phyloP scores from a whole-genome alignment of 2,329 filamentous ascomycete species.

The Chaetoscypha palmicola region DNA sequence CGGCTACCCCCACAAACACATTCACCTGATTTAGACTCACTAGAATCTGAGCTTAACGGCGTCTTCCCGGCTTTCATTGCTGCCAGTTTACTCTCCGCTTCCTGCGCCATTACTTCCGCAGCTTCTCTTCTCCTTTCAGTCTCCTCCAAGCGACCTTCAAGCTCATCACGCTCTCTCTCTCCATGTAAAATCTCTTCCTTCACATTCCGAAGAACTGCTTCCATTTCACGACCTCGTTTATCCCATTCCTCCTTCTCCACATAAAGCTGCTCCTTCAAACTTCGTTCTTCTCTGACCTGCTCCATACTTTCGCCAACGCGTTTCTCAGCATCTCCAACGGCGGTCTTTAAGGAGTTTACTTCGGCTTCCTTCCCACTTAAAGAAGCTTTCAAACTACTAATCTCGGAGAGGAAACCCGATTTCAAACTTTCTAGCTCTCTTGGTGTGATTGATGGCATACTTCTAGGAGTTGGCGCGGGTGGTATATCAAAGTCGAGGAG shows the following conservation, averaged over 20 bases:
- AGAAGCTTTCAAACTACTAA: constrained; percentile 87
- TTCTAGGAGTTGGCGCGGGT: constrained; percentile 86
- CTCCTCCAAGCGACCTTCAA: constrained; percentile 70
- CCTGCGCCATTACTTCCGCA: constrained; percentile 67
- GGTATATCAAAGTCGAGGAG: constrained; percentile 88
- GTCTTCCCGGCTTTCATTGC: constrained; percentile 60
- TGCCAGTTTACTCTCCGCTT: constrained; percentile 69
- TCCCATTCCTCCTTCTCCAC: constrained; percentile 79
- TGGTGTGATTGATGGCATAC: constrained; percentile 82
- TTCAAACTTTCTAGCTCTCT: constrained; percentile 90
- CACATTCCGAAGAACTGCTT: constrained; percentile 69
- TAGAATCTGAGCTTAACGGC: constrained; percentile 32
- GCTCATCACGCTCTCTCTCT: constrained; percentile 74
- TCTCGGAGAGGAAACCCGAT: constrained; percentile 83
- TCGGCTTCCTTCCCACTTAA: constrained; percentile 91
- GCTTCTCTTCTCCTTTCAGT: constrained; percentile 67
- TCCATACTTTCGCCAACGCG: constrained; percentile 83
- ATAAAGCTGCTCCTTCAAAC: constrained; percentile 61
- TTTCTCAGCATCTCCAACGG: constrained; percentile 84
- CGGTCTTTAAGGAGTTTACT: constrained; percentile 76
- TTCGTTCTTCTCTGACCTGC: constrained; percentile 69
- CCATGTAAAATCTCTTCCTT: constrained; percentile 73
- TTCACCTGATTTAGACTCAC: constrained; percentile 25
- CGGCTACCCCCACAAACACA: constrained; percentile 28
- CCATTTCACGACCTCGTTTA: constrained; percentile 77